phyloP scores from a whole-genome alignment of 495 filamentous ascomycete genomes.

The Tuber microsphaerosporum region DNA sequence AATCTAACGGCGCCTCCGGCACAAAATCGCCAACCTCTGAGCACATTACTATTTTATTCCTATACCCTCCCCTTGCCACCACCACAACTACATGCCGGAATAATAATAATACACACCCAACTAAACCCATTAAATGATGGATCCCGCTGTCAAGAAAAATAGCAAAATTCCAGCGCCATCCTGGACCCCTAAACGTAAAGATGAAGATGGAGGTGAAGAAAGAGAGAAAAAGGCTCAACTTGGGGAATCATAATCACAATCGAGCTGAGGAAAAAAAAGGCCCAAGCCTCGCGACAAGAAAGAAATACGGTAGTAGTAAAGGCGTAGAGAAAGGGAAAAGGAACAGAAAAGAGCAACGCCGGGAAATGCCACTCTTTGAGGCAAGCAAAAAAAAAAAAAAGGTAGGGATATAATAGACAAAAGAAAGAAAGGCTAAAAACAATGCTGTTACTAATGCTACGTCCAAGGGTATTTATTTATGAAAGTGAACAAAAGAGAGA shows the following conservation, averaged over 20 bases:
- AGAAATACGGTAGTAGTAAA: background rate
- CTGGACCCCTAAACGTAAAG: background rate
- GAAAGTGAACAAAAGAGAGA: constrained; percentile 8
- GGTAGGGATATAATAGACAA: constrained; percentile 7
- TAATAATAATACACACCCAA: constrained; percentile 8
- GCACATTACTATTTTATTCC: background rate
- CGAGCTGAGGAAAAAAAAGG: background rate
- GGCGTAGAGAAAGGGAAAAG: background rate
- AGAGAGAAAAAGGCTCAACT: background rate
- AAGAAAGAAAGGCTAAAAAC: constrained; percentile 8
- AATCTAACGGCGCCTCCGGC: background rate
- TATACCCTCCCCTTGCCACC: background rate
- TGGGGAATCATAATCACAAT: background rate
- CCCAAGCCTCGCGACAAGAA: background rate
- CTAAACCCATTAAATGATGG: constrained; percentile 10
- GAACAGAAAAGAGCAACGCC: background rate
- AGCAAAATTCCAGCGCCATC: constrained; percentile 13
- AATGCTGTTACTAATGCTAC: constrained; percentile 2
- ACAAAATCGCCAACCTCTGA: background rate
- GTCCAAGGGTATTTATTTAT: constrained; percentile 25
- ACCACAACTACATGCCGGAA: constrained; percentile 1
- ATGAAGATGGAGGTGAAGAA: background rate
- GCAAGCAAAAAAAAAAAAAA: constrained; percentile 6
- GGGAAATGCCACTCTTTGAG: background rate
- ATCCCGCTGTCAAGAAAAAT: constrained; percentile 7